These are phyloP conservation scores for Eremochloa ophiuroides DNA, from an alignment of 176 grass and related monocot genomes.

Conservation along the genomic window DNA sequence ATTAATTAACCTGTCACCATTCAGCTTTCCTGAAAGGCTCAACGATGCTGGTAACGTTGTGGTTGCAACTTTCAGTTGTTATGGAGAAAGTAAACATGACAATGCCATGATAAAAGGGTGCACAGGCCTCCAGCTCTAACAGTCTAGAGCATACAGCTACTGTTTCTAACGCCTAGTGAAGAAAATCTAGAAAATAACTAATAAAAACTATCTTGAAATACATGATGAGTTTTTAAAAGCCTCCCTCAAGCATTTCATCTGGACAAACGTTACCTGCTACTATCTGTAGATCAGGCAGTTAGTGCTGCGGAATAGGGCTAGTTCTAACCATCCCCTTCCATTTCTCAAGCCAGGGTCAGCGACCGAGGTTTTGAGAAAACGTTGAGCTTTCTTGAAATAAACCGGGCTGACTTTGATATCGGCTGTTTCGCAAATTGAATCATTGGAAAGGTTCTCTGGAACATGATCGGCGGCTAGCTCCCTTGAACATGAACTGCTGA, in stretches of 20 bases:
- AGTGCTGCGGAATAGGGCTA: neutral
- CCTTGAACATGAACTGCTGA: conserved; percentile 2
- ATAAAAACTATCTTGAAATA: neutral
- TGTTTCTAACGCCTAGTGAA: neutral
- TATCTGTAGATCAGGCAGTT: neutral
- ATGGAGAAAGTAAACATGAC: no score
- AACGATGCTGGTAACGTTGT: no score
- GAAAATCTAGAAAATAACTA: neutral
- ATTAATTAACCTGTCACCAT: no score
- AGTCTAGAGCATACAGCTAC: no score
- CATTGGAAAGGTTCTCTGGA: neutral
- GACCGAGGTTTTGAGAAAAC: neutral
- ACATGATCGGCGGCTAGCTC: neutral
- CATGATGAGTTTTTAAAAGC: neutral
- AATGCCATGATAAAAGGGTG: no score
- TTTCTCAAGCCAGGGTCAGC: neutral
- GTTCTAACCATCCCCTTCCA: neutral
- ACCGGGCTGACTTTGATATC: neutral
- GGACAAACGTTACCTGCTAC: neutral
- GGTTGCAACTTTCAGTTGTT: no score
- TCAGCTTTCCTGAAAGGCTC: no score
- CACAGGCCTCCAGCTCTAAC: no score
- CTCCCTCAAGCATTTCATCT: neutral
- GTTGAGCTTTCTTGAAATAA: conserved; percentile 16
- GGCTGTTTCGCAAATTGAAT: neutral